Evolutionary conservation across 495 filamentous ascomycete species (phyloP).

Genomic region (Tuber indicum): DNA sequence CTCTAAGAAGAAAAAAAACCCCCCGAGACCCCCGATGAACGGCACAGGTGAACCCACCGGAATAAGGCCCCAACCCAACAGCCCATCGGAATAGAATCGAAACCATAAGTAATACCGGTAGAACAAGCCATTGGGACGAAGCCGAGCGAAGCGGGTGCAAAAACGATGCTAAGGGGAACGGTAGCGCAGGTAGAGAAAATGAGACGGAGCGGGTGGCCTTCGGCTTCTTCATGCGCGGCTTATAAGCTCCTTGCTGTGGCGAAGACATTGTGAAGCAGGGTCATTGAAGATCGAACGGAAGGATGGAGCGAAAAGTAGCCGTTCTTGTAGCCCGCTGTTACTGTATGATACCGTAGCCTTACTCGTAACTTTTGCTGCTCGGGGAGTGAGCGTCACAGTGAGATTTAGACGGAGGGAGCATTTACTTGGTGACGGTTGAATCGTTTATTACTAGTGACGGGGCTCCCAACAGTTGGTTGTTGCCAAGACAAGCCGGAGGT

Average conservation of each 20-base stretch:
- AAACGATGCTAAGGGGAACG: conserved; percentile 84
- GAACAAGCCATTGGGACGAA: conserved; percentile 84
- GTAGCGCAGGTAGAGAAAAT: conserved; percentile 49
- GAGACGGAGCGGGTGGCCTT: conserved; percentile 48
- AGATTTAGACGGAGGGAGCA: background rate
- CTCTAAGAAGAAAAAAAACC: background rate
- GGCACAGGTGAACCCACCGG: conserved; percentile 52
- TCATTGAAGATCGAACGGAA: conserved; percentile 8
- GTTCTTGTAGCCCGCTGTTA: background rate
- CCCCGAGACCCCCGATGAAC: background rate
- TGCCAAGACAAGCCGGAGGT: conserved; percentile 16
- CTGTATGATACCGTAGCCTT: background rate
- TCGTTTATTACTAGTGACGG: background rate
- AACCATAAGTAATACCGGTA: conserved; percentile 80
- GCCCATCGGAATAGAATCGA: conserved; percentile 92
- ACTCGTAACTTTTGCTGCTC: background rate
- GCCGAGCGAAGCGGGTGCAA: conserved; percentile 81
- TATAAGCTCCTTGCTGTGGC: conserved; percentile 44
- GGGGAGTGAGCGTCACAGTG: background rate
- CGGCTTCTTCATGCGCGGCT: conserved; percentile 53
- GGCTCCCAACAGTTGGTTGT: conserved; percentile 6
- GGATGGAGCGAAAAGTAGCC: background rate
- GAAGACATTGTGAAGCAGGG: conserved; percentile 33
- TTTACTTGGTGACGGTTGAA: background rate
- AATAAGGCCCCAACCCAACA: conserved; percentile 87